Evolutionary conservation across 345 rosid species (phyloP), one percentile per base, ranked within the genome.

Genomic region (Melaleuca alternifolia): DNA sequence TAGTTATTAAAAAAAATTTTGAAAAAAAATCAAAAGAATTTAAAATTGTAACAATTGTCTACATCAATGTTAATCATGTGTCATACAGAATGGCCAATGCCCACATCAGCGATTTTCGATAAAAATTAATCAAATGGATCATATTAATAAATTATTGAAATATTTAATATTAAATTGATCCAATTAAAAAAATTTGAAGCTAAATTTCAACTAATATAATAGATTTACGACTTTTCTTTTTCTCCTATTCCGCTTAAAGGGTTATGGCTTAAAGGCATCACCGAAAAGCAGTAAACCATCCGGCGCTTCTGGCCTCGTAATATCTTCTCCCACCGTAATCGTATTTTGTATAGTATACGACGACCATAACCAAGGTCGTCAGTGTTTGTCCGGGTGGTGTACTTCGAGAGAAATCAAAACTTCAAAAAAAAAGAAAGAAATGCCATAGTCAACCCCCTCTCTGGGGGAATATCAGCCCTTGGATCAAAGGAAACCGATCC

Each of bases 81-180:
- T 4, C 41, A 41, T 41, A 4, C 41, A 4, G 41, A 4, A 41
- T 41, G 41, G 41, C 2, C 4, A 41, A 41, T 4, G 41, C 41
- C 41, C 41, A 41, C 4, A 4, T 41, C n/a, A 57, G 30, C 0
- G 4, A 59, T 59, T 59, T 59, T 1, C 7, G 0, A 11, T 59
- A 0, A 59, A n/a, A n/a, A 59, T n/a, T 12, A 3, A 11, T 26
- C 1, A 1, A 7, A 59, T 11, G 2, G n/a, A n/a, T 13, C 11
- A 26, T 11, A 59, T 11, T n/a, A 6, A 2, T 8, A 59, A n/a
- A 59, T n/a, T 4, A 4, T n/a, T 13, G 12, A 26, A 59, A n/a
- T n/a, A 0, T 59, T 59, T 59, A 7, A 5, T 7, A 59, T 12
- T n/a, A n/a, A 59, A 59, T 59, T 59, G 33, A 6, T 3, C 26